A percentile compares a stretch with the other conserved stretches of the same genome.
Evolutionary conservation across 75 land plant species (phyloP).

Genomic region (Pseudotsuga menziesii): DNA sequence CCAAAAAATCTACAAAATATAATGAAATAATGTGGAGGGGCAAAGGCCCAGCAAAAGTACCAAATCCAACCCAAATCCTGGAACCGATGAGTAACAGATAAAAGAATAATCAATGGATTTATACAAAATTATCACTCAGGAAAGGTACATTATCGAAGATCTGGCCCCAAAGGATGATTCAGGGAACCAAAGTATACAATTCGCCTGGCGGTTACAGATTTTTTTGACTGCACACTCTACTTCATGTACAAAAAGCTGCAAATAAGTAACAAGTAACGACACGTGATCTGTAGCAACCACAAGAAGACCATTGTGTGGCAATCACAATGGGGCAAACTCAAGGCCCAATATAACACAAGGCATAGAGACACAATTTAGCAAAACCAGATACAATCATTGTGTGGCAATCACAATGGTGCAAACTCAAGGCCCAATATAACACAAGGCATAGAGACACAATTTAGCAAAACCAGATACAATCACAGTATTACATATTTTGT

Average conservation of each 20-base stretch:
- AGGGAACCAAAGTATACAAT: slow-evolving; percentile 2
- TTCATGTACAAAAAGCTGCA: background rate
- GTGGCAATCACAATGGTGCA: too few relatives aligned
- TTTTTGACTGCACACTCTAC: slow-evolving; percentile 2
- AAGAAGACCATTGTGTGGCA: background rate
- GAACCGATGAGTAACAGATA: background rate
- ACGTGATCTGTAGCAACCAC: too few relatives aligned
- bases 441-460: background rate
- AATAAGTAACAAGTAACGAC: background rate
- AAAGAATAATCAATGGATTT: slow-evolving; percentile 1
- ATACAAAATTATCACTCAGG: background rate
- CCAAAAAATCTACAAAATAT: background rate
- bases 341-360: background rate
- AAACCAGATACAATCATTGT: slow-evolving; percentile 3
- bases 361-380: background rate
- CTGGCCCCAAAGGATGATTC: background rate
- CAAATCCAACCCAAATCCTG: slow-evolving; percentile 1
- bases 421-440: background rate
- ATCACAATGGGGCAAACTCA: background rate
- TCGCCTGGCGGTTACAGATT: background rate
- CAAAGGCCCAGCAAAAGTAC: background rate
- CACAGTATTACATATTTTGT: slow-evolving; percentile 17
- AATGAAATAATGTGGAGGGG: background rate
- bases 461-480: background rate
- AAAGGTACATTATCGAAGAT: background rate